phyloP scores from a whole-genome alignment of 2,329 filamentous ascomycete genomes.

The Monilinia vaccinii-corymbosi region DNA sequence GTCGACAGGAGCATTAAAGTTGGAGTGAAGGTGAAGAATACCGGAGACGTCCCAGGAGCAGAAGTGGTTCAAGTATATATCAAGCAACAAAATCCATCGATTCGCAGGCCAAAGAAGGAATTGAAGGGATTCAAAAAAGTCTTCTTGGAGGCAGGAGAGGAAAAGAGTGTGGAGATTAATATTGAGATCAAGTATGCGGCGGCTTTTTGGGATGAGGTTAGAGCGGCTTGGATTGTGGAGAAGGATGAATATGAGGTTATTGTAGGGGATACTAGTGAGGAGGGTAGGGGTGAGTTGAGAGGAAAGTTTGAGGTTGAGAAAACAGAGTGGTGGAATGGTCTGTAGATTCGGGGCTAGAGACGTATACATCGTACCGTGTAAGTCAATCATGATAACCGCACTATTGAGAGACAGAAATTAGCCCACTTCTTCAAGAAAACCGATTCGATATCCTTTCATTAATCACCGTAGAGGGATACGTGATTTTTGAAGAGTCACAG shows the following conservation, averaged over 20 bases:
- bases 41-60: conserved; percentile 42
- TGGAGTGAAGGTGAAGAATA: conserved; percentile 37
- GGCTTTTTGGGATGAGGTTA: conserved; percentile 35
- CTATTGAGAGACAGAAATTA: background rate
- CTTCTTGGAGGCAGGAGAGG: conserved; percentile 49
- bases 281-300: conserved; percentile 39
- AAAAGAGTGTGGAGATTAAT: conserved; percentile 45
- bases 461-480: too few species aligned
- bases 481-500: too few species aligned
- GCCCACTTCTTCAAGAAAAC: background rate
- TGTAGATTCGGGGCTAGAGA: conserved; percentile 32
- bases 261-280: conserved; percentile 32
- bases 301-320: conserved; percentile 47
- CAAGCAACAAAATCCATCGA: conserved; percentile 41
- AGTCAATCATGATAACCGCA: background rate
- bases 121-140: conserved; percentile 60
- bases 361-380: too few species aligned
- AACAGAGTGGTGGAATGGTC: conserved; percentile 59
- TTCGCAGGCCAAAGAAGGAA: conserved; percentile 46
- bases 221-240: conserved; percentile 33
- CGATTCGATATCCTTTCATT: background rate
- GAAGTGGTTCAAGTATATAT: conserved; percentile 52
- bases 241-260: conserved; percentile 32
- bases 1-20: background rate
- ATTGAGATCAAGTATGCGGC: conserved; percentile 34